Evolutionary conservation across 2,329 filamentous ascomycete genomes (phyloP).

Genomic region (Neonectria coccinea): DNA sequence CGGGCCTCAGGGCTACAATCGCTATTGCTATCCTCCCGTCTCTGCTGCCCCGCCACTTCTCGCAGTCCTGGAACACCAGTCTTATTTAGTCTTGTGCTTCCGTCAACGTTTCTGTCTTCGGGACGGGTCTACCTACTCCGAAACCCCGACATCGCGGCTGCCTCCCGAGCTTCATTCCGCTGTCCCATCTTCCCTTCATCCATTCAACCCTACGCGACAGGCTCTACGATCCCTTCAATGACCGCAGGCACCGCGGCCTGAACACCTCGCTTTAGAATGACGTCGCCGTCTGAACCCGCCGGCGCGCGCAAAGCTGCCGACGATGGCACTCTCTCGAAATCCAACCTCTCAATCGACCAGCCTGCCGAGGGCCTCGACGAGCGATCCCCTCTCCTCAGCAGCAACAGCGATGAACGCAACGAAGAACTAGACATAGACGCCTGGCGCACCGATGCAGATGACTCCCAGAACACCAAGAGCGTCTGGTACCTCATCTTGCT

Average conservation of each 20-base stretch:
- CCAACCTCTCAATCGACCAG: conserved; percentile 35
- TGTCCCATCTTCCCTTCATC: conserved; percentile 11
- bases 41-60: not conserved
- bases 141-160: conserved; percentile 22
- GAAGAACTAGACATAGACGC: conserved; percentile 13
- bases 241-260: conserved; percentile 15
- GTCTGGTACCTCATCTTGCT: conserved; percentile 87
- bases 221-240: conserved; percentile 12
- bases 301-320: conserved; percentile 23
- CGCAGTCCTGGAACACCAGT: too few species aligned
- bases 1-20: not conserved
- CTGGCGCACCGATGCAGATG: conserved; percentile 35
- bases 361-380: conserved; percentile 41
- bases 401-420: conserved; percentile 28
- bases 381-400: conserved; percentile 48
- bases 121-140: conserved; percentile 29
- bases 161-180: conserved; percentile 13
- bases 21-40: not conserved
- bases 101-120: conserved; percentile 12
- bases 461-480: conserved; percentile 76
- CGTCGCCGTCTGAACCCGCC: conserved; percentile 27
- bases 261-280: conserved; percentile 30
- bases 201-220: conserved; percentile 21
- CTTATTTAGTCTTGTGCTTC: not conserved
- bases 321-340: conserved; percentile 9